phyloP scores from a whole-genome alignment of 1,139 yeast species.

The Taiozyma sp. region DNA sequence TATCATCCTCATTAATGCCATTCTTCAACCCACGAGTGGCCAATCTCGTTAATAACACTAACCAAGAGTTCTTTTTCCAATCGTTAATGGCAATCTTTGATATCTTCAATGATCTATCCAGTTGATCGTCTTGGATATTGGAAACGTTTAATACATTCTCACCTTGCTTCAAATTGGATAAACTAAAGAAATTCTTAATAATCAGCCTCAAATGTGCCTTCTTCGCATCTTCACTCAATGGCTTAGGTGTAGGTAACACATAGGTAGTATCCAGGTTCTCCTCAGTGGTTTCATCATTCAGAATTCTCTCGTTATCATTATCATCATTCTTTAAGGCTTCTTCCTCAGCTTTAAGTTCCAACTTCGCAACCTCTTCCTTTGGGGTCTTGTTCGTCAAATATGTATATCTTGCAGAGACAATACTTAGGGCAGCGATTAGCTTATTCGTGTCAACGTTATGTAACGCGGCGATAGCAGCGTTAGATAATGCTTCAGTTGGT shows the following conservation, averaged over 20 bases:
- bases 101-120: slow-evolving; percentile 32
- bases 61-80: slow-evolving; percentile 77
- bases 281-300: slow-evolving; percentile 27
- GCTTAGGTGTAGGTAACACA: slow-evolving; percentile 53
- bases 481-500: slow-evolving; percentile 57
- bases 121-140: slow-evolving; percentile 6
- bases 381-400: slow-evolving; percentile 30
- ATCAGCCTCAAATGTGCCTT: slow-evolving; percentile 48
- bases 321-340: slow-evolving; percentile 24
- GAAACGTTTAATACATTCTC: slow-evolving; percentile 12
- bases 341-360: slow-evolving; percentile 24
- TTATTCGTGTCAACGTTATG: slow-evolving; percentile 45
- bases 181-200: slow-evolving; percentile 47
- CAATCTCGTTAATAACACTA: slow-evolving; percentile 64
- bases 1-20: slow-evolving; percentile 28
- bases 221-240: slow-evolving; percentile 42
- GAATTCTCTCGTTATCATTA: slow-evolving; percentile 22
- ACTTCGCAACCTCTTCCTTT: slow-evolving; percentile 14
- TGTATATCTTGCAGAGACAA: slow-evolving; percentile 58
- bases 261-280: slow-evolving; percentile 42
- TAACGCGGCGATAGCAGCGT: slow-evolving; percentile 62
- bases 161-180: slow-evolving; percentile 22
- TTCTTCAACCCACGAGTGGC: slow-evolving; percentile 70
- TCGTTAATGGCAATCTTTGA: slow-evolving; percentile 50
- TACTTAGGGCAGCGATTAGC: slow-evolving; percentile 62